A percentile compares a stretch with the other conserved stretches of the same genome.
Evolutionary conservation across 176 grass and related monocot genomes (phyloP).

Genomic region (Chrysopogon serrulatus): DNA sequence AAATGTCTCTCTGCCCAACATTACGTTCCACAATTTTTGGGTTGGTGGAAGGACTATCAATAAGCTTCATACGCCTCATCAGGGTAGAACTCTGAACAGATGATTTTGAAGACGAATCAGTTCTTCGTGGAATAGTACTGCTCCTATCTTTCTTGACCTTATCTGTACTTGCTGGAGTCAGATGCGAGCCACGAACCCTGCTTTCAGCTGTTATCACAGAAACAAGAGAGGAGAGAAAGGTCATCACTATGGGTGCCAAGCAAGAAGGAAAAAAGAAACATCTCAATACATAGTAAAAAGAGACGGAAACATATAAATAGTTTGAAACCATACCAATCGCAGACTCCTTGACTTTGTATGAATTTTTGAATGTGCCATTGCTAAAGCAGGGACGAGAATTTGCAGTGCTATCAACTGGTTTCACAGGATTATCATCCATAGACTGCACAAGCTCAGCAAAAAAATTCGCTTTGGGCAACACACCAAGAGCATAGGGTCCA

Average conservation of each 20-base stretch:
- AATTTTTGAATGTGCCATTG: constrained; percentile 35
- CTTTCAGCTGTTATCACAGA: constrained; percentile 43
- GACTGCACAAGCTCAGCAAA: constrained; percentile 49
- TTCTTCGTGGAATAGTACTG: constrained; percentile 34
- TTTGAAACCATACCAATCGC: constrained; percentile 35
- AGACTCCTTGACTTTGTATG: constrained; percentile 37
- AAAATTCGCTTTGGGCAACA: constrained; percentile 57
- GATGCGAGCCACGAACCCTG: constrained; percentile 34
- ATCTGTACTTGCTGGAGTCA: constrained; percentile 32
- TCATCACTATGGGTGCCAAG: background rate
- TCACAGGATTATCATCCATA: constrained; percentile 48
- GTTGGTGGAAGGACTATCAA: constrained; percentile 36
- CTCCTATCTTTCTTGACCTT: constrained; percentile 51
- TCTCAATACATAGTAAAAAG: constrained; percentile 1
- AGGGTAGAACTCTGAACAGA: constrained; percentile 35
- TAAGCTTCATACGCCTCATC: constrained; percentile 34
- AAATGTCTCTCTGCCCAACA: constrained; percentile 28
- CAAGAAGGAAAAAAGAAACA: constrained; percentile 1
- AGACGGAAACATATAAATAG: background rate
- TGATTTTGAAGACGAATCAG: constrained; percentile 53
- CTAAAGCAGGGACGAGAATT: constrained; percentile 32
- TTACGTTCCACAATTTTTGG: constrained; percentile 37
- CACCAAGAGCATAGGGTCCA: constrained; percentile 90
- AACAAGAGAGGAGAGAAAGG: background rate
- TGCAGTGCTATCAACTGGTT: constrained; percentile 23